These are phyloP conservation scores for Canna indica DNA, from an alignment of 176 grass and related monocot species.

Conservation along the genomic window DNA sequence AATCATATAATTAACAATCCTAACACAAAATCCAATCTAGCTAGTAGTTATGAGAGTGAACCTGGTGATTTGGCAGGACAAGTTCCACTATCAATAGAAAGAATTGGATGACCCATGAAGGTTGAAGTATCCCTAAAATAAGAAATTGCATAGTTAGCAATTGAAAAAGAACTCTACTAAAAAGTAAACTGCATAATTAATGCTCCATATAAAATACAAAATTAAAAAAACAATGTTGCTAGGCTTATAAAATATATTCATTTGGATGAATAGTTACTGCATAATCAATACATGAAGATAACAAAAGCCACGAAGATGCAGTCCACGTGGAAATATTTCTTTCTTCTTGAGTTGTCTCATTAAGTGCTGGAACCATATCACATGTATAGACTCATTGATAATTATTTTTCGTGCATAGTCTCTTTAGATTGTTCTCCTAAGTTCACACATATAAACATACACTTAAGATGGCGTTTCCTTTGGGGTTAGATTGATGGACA, in stretches of 20 bases:
- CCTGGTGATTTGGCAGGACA: slow-evolving; percentile 8
- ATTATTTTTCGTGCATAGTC: not conserved
- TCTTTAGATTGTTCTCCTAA: not conserved
- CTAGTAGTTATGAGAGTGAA: not conserved
- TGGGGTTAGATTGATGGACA: no score
- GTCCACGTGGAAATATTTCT: not conserved
- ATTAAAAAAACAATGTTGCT: not conserved
- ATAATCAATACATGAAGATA: not conserved
- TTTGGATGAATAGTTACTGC: not conserved
- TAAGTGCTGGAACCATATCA: not conserved
- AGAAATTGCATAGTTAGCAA: not conserved
- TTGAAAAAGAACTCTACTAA: not conserved
- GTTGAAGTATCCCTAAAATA: not conserved
- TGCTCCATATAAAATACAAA: not conserved
- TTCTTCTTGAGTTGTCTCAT: not conserved
- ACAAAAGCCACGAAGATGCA: not conserved
- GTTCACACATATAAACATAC: no score
- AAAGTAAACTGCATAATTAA: not conserved
- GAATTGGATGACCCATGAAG: slow-evolving; percentile 11
- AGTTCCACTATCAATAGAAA: slow-evolving; percentile 14
- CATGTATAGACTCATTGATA: not conserved
- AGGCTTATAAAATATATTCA: no score
- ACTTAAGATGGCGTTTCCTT: no score
- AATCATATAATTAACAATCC: not conserved
- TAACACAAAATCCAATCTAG: not conserved